Evolutionary conservation across 202 grass and related monocot species (phyloP), one percentile per base, ranked within the genome.

Genomic region (Cymbopogon flexuosus): DNA sequence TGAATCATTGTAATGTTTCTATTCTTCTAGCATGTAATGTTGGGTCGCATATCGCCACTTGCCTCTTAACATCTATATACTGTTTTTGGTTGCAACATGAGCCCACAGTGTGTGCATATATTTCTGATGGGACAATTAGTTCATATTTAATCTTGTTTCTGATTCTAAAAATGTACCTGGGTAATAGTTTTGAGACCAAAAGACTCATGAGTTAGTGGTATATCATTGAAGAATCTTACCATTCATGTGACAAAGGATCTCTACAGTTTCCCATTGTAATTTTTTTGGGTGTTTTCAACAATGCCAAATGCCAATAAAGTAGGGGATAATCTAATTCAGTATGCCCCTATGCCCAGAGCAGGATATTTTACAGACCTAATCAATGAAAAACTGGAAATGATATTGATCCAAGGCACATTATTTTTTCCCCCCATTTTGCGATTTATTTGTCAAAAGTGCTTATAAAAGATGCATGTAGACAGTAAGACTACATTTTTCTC

Each of bases 1-100:
- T 47, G 10, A 81, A 66, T 76, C 70, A 62, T 79, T 71, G 67
- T 4, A 47, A 39, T 68, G 23, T 22, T 79, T 49, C 21, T 82
- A 33, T 65, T 78, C 29, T 72, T 72, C 43, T 76, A 77, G 52
- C 29, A 63, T 70, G 12, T 39, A 67, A 69, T 27, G 7, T 74
- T 88, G 60, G 14, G 30, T 52, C 67, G 46, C 47, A 79, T 74
- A 27, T 52, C 16, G 3, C 3, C 59, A 46, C 57, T 62, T 59
- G 62, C 22, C 31, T 68, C 60, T 62, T 15, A 41, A 51, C 60
- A 74, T 60, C 68, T 79, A 6, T 75, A 34, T 46, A 57, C 39
- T 42, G 14, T 16, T 47, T 46, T 47, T 47, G 1, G 75, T 54
- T 62, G 69, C n/a, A 34, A 39, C n/a, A 65, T 80, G 54, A 71